phyloP scores from a whole-genome alignment of 148 eudicot species.

The Dianthus caryophyllus region DNA sequence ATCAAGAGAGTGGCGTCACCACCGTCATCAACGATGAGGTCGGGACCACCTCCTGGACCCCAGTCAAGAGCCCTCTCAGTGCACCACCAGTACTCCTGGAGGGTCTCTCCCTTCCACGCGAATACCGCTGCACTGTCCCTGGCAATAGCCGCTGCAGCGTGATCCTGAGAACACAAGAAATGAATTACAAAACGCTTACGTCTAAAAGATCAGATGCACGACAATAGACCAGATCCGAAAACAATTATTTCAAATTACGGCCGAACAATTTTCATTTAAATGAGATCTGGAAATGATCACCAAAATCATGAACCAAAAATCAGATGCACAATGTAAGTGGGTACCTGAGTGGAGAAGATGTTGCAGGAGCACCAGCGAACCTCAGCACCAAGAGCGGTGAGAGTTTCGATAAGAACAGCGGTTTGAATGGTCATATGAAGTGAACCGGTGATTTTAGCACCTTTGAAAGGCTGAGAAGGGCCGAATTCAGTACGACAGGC shows the following conservation, averaged over 20 bases:
- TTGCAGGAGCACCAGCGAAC: constrained; percentile 99
- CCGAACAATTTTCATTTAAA: no score
- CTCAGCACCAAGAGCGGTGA: constrained; percentile 91
- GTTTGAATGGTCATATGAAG: constrained; percentile 98
- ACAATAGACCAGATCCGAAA: no score
- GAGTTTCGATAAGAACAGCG: constrained; percentile 89
- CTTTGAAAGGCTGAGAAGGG: constrained; percentile 80
- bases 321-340: no score
- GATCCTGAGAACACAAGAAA: constrained; percentile 46
- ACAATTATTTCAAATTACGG: no score
- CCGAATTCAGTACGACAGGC: constrained; percentile 81
- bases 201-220: no score
- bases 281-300: no score
- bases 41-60: constrained; percentile 92
- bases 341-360: constrained; percentile 87
- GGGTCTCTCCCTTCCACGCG: constrained; percentile 98
- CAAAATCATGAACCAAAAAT: no score
- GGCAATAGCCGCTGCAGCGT: constrained; percentile 91
- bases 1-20: constrained; percentile 87
- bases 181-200: no score
- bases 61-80: constrained; percentile 95
- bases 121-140: constrained; percentile 93
- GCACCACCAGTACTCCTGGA: constrained; percentile 99
- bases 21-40: constrained; percentile 91
- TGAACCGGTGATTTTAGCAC: constrained; percentile 81